phyloP scores from a whole-genome alignment of 768 basidiomycete genomes.

The Tubosaeta sp. region DNA sequence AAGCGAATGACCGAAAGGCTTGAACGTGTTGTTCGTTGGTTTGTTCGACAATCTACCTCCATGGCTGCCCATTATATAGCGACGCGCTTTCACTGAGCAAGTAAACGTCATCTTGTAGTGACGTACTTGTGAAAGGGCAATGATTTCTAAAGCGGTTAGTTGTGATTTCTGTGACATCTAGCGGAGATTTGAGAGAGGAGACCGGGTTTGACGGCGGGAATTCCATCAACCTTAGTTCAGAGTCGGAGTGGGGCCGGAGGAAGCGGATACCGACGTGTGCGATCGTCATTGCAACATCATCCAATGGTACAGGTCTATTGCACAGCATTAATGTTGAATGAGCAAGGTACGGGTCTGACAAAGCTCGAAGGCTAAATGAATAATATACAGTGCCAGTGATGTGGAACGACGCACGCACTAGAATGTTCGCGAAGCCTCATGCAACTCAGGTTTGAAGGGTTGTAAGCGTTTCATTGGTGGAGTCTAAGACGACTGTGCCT shows the following conservation, averaged over 20 bases:
- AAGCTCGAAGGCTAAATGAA: slow-evolving; percentile 1
- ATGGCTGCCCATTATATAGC: slow-evolving; percentile 12
- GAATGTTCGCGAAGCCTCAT: neutral
- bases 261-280: neutral
- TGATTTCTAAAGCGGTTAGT: neutral
- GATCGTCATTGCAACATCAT: neutral
- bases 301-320: neutral
- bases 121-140: neutral
- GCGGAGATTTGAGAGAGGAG: neutral
- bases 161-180: neutral
- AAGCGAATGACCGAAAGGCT: neutral
- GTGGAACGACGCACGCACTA: neutral
- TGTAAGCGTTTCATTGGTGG: neutral
- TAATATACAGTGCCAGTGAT: neutral
- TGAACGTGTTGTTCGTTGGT: neutral
- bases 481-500: neutral
- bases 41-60: neutral
- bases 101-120: neutral
- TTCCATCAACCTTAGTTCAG: neutral
- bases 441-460: neutral
- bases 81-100: neutral
- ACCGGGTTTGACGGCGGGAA: neutral
- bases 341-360: slow-evolving; percentile 1
- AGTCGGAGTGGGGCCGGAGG: neutral
- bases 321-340: neutral